phyloP scores from a whole-genome alignment of 352 stramenopile genomes.

The Pythium oligandrum region DNA sequence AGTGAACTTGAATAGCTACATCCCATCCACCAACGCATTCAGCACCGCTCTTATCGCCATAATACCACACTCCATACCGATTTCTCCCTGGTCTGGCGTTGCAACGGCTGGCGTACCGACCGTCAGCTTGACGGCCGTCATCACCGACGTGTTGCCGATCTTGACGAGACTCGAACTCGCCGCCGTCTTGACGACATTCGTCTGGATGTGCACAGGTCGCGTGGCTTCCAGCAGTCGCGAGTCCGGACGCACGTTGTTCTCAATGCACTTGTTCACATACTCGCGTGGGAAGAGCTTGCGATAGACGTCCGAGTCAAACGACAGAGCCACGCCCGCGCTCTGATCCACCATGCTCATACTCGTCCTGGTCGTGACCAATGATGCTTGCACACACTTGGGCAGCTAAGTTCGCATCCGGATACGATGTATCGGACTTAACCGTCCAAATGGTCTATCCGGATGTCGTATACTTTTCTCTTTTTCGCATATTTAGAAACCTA shows the following conservation, averaged over 20 bases:
- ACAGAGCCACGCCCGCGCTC: conserved; percentile 26
- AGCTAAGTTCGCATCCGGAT: too few relatives aligned
- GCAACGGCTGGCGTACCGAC: conserved; percentile 64
- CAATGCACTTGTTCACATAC: conserved; percentile 62
- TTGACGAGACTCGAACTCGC: conserved; percentile 74
- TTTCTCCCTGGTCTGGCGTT: conserved; percentile 71
- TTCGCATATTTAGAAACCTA: too few relatives aligned
- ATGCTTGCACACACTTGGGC: too few relatives aligned
- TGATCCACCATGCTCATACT: conserved; percentile 5
- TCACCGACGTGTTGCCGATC: conserved; percentile 63
- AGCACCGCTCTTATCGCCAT: neutral
- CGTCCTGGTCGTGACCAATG: too few relatives aligned
- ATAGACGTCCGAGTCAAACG: conserved; percentile 68
- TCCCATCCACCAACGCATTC: conserved; percentile 3
- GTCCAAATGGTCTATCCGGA: too few relatives aligned
- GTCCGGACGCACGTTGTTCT: conserved; percentile 54
- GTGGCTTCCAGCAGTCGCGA: conserved; percentile 38
- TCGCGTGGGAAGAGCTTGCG: conserved; percentile 70
- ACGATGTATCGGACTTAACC: too few relatives aligned
- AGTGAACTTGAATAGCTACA: conserved; percentile 71
- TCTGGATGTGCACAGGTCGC: conserved; percentile 60
- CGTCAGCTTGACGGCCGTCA: conserved; percentile 67
- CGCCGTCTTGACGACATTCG: conserved; percentile 53
- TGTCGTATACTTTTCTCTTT: too few relatives aligned
- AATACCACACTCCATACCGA: conserved; percentile 26